Evolutionary conservation across 441 rosid species (phyloP).

Genomic region (Aquilaria agallochum): DNA sequence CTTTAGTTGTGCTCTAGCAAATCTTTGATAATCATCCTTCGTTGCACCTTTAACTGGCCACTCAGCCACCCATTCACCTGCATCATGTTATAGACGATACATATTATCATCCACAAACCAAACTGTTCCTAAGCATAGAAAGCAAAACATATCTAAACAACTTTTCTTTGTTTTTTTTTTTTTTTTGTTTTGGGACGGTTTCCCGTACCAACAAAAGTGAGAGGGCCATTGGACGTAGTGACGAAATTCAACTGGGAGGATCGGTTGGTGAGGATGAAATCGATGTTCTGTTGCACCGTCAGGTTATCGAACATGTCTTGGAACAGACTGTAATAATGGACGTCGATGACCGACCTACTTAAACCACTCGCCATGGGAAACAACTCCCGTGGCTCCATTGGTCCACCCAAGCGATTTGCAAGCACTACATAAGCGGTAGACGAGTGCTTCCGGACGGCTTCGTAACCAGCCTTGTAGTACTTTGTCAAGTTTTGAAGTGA

Average conservation of each 20-base stretch:
- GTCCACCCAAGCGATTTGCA: constrained; percentile 37
- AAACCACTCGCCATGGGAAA: constrained; percentile 37
- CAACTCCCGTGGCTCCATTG: constrained; percentile 37
- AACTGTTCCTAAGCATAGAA: too few species aligned
- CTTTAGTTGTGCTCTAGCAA: constrained; percentile 34
- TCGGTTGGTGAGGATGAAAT: constrained; percentile 32
- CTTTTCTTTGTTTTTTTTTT: too few species aligned
- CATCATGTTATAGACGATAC: constrained; percentile 1
- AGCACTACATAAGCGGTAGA: constrained; percentile 41
- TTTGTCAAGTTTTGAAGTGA: constrained; percentile 23
- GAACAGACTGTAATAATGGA: constrained; percentile 50
- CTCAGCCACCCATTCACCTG: constrained; percentile 63
- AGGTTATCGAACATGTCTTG: constrained; percentile 15
- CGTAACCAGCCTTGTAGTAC: constrained; percentile 44
- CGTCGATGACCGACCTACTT: constrained; percentile 38
- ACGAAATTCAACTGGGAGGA: constrained; percentile 24
- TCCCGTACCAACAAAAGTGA: constrained; percentile 41
- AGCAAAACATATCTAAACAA: too few species aligned
- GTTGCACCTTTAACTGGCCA: constrained; percentile 38
- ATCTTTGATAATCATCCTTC: constrained; percentile 36
- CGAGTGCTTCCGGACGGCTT: constrained; percentile 42
- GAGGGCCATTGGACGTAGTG: constrained; percentile 46
- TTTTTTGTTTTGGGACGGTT: not conserved
- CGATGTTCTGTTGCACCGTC: constrained; percentile 47
- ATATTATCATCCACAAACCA: not conserved